Percentiles rank a stretch among this genome's conserved stretches.
Conservation (phyloP, 129 eudicot species). For the Tagetes patula region DNA sequence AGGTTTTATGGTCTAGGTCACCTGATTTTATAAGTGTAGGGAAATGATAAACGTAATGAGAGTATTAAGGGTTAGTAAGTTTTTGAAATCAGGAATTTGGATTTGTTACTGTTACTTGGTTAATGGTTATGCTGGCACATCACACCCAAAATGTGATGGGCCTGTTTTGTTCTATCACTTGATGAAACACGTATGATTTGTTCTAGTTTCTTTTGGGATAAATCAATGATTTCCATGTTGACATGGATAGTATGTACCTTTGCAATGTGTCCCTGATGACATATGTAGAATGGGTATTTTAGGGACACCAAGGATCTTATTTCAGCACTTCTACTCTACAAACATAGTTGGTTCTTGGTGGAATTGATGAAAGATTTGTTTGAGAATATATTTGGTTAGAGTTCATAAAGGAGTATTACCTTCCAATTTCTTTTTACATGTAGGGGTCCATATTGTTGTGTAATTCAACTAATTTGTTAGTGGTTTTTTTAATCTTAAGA, state of each 20-base stretch:
- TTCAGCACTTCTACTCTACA: not conserved
- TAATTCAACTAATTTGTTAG: not conserved
- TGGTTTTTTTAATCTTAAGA: not conserved
- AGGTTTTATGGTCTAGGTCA: not conserved
- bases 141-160: not conserved
- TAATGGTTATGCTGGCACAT: too few species aligned
- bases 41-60: not conserved
- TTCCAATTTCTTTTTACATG: not conserved
- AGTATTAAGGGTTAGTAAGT: not conserved
- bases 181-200: not conserved
- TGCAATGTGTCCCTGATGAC: not conserved
- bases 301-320: not conserved
- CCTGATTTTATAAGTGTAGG: not conserved
- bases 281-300: not conserved
- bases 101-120: slow-evolving; percentile 10
- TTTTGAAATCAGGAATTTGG: not conserved
- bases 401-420: not conserved
- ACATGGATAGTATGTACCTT: not conserved
- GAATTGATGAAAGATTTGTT: not conserved
- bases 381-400: not conserved
- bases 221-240: not conserved
- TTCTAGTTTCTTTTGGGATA: not conserved
- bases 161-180: not conserved
- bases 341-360: slow-evolving; percentile 1
- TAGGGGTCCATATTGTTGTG: not conserved